Base-by-base conservation (phyloP, 2,329 filamentous ascomycete species). In the Chlorencoelia australis region DNA sequence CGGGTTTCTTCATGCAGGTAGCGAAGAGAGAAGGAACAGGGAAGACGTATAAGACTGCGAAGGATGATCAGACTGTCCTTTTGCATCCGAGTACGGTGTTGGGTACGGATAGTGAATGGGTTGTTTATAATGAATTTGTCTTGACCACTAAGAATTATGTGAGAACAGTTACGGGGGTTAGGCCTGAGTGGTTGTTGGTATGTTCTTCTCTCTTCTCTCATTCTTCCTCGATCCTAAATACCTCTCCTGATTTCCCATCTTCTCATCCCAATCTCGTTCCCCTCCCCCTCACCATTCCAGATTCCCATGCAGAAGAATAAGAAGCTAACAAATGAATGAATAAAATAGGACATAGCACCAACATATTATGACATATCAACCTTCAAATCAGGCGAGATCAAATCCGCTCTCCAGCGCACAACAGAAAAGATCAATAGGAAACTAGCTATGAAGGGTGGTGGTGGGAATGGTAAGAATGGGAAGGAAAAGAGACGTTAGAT, bases 1-100 rank as follows among this genome's bases (percentile, higher is more conserved):
- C 88, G 1, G 91, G 93, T 21, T 98, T 98, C 71, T 98, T 98
- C 71, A 98, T 98, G 91, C 91, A 98, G 60, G 85, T 96, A 15
- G 93, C 91, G 41, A 95, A 94, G 76, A 86, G 82, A 57, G 87
- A 96, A 55, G 76, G 75, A 34, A 79, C 75, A 19, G 83, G 84
- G 55, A 96, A 96, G 69, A 75, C 84, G 27, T 98, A 98, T 64
- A 78, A 80, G 45, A 98, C 91, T 2, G 81, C 98, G 59, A 98
- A 96, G 67, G 93, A 98, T 56, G 83, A 95, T 54, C 89, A 96
- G 64, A 82, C 75, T 30, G 91, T 98, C 30, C 70, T 95, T 51
- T 72, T 98, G 42, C 91, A 98, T 63, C 91, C 91, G 2, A 91
- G 84, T 47, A 95, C 88, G 1, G 88, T 94, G 20, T 69, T 98